Evolutionary conservation across 208 protist species (phyloP), one percentile per base, ranked within the genome.

Genomic region (Porcisia hertigi): DNA sequence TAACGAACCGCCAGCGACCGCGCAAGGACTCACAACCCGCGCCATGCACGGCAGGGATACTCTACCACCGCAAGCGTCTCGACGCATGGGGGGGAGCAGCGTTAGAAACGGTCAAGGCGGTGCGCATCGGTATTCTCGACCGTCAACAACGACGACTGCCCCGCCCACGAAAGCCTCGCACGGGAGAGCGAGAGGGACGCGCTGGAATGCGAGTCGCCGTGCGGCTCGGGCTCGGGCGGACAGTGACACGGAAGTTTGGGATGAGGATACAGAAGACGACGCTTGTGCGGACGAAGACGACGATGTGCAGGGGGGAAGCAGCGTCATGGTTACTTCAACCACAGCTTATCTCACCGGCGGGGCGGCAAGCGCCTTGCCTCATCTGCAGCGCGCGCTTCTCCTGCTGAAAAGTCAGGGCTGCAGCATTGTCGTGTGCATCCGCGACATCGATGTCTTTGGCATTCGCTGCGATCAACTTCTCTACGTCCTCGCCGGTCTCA

Each of bases 401-500:
- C 81, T 91, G 0, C 83, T 96, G 72, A 91, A 90, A 70, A 84
- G 80, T 53, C 74, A 90, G 66, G 86, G 78, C 20, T 85, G 86
- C 62, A 93, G 86, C 80, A 76, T 94, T 45, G 83, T 96, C 16
- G 79, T 94, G 59, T 94, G 89, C 69, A 83, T 96, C 69, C 86
- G 88, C 65, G 81, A 93, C 52, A 84, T 88, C 20, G 92, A 96
- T 66, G 79, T 84, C 23, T 96, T 96, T 80, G 88, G 90, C 49
- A 71, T 96, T 60, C 86, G 88, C 70, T 96, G 92, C 73, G 92
- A 96, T 77, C 89, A 93, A 65, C 83, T 96, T 1, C 83, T 96
- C 54, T 96, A 96, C 81, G 84, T 96, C 4, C 79, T 96, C 20
- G 91, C 92, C 3, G 92, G 92, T 12, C 87, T 96, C n/a, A 92